These are phyloP conservation scores for Ceratocystis harringtonii DNA, from an alignment of 2,329 filamentous ascomycete species.

Conservation along the genomic window DNA sequence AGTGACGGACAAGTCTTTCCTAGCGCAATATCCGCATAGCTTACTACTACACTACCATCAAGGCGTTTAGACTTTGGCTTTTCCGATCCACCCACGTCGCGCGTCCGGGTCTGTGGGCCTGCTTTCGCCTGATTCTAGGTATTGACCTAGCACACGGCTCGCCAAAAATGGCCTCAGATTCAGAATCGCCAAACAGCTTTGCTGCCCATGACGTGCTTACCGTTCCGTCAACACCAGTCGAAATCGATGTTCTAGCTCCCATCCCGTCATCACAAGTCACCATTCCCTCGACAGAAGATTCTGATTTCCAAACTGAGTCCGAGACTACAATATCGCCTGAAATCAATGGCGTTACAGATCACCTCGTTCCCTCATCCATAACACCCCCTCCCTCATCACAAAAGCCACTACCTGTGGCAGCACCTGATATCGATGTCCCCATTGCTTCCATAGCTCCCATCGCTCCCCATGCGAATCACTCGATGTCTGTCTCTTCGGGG, in stretches of 20 bases:
- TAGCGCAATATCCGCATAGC: not conserved
- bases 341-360: conserved; percentile 31
- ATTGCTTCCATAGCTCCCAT: not conserved
- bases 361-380: conserved; percentile 40
- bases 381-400: conserved; percentile 41
- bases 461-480: not conserved
- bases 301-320: conserved; percentile 37
- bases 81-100: not conserved
- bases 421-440: conserved; percentile 6
- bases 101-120: not conserved
- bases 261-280: conserved; percentile 33
- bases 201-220: not conserved
- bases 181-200: not conserved
- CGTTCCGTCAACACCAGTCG: conserved; percentile 4
- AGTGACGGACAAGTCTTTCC: not conserved
- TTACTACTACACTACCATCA: not conserved
- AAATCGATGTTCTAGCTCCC: conserved; percentile 5
- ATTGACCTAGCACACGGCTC: not conserved
- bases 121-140: not conserved
- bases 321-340: conserved; percentile 37
- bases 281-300: conserved; percentile 41
- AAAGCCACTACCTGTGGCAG: conserved; percentile 2
- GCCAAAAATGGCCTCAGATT: conserved; percentile 10
- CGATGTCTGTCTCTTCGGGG: conserved; percentile 22
- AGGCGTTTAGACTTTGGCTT: not conserved